Evolutionary conservation across 768 basidiomycete genomes (phyloP).

Genomic region (Leccinum uliginosum): DNA sequence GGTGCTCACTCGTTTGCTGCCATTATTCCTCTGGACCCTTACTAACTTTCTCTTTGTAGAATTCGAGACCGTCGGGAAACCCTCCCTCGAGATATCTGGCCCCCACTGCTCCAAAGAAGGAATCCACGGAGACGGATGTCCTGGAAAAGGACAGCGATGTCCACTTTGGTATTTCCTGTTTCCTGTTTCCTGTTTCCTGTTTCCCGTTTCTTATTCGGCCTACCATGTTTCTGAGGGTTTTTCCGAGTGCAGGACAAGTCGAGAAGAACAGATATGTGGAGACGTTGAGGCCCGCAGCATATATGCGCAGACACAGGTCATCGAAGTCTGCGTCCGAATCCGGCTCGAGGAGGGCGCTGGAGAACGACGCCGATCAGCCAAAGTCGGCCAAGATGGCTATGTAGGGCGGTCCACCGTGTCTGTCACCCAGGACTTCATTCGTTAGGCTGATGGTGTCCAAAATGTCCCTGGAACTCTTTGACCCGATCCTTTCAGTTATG

Average conservation of each 20-base stretch:
- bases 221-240: neutral
- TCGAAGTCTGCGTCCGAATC: neutral
- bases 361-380: neutral
- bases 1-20: too few relatives aligned
- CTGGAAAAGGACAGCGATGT: too few relatives aligned
- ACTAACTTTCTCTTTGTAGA: too few relatives aligned
- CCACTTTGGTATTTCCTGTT: too few relatives aligned
- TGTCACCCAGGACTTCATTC: neutral
- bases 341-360: neutral
- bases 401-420: neutral
- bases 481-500: constrained; percentile 6
- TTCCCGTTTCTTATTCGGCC: too few relatives aligned
- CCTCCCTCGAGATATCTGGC: too few relatives aligned
- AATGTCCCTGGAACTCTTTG: neutral
- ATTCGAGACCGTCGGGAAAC: too few relatives aligned
- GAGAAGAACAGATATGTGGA: constrained; percentile 6
- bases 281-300: neutral
- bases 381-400: constrained; percentile 2
- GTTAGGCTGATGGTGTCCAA: neutral
- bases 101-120: too few relatives aligned
- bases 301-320: neutral
- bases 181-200: too few relatives aligned
- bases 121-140: too few relatives aligned
- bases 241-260: neutral
- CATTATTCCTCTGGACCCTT: too few relatives aligned